These are phyloP conservation scores for Moricandia arvensis DNA, from an alignment of 345 rosid species.

Conservation along the genomic window DNA sequence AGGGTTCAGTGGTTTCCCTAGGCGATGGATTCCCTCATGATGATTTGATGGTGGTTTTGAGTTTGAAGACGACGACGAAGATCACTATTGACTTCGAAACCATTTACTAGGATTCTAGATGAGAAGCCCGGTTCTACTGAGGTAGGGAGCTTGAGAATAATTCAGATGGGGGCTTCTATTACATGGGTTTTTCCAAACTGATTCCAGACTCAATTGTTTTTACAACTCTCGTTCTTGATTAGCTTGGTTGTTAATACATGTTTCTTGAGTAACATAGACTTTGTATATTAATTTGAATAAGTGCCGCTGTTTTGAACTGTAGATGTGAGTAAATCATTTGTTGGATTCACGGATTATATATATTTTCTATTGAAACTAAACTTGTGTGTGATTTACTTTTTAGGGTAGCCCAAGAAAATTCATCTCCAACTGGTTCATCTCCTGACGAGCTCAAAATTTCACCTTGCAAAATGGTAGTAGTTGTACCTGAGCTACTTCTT, in stretches of 20 bases:
- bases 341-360: too few species aligned
- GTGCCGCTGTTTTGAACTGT: too few species aligned
- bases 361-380: conserved; percentile 10
- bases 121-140: conserved; percentile 38
- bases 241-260: not conserved
- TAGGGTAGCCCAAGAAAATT: conserved; percentile 45
- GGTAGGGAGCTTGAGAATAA: too few species aligned
- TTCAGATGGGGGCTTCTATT: too few species aligned
- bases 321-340: too few species aligned
- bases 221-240: too few species aligned
- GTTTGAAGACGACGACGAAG: conserved; percentile 29
- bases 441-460: conserved; percentile 32
- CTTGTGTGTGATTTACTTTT: conserved; percentile 13
- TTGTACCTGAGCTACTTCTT: not conserved
- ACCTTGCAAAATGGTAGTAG: conserved; percentile 45
- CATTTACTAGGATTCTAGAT: conserved; percentile 41
- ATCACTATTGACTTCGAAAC: conserved; percentile 43
- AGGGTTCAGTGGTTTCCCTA: conserved; percentile 18
- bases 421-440: conserved; percentile 32
- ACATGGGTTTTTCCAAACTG: not conserved
- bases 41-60: conserved; percentile 17
- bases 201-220: not conserved
- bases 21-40: too few species aligned
- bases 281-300: too few species aligned
- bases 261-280: too few species aligned